Evolutionary conservation across 2,329 filamentous ascomycete genomes (phyloP), one percentile per base, ranked within the genome.

Genomic region (Colletotrichum somersetense): DNA sequence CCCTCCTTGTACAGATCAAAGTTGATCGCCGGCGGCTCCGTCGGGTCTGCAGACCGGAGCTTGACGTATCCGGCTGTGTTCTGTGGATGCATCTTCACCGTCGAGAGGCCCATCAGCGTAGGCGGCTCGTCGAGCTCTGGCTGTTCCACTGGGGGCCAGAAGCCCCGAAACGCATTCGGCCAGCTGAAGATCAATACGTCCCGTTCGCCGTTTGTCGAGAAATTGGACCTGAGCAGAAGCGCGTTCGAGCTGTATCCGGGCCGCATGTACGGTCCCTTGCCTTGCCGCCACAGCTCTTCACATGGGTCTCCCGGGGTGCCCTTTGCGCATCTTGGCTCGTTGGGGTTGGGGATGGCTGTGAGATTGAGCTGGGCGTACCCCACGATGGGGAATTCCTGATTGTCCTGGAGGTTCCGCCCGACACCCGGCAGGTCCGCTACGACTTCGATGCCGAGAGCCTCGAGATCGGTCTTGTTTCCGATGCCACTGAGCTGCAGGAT

Each of bases 41-140:
- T 85, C 0, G 91, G 90, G 76, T 92, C 86, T 0, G 86, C 82
- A 0, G 89, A 91, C 26, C 83, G 84, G 7, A 93, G 84, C 6
- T 82, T 87, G 23, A 94, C 89, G 1, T 85, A 89, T 18, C 92
- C 91, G 11, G 85, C 84, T 55, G 85, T 84, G 61, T 93, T 93
- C 7, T 82, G 80, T 38, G 81, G 82, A 59, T 84, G 84, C 53
- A 74, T 73, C 62, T 73, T 66, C 12, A 73, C 70, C 5, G 23
- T 62, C 18, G 61, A 63, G 11, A 73, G 66, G 26, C 70, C 70
- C 14, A 42, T 30, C 1, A 56, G 66, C 12, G 40, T 73, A 7
- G 62, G 50, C 2, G 57, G 48, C 11, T 58, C 33, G 18, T 53
- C 40, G 23, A 55, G 59, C 65, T 58, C 62, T 4, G 62, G n/a